phyloP scores from a whole-genome alignment of 495 filamentous ascomycete species.

The Daldinia vernicosa region DNA sequence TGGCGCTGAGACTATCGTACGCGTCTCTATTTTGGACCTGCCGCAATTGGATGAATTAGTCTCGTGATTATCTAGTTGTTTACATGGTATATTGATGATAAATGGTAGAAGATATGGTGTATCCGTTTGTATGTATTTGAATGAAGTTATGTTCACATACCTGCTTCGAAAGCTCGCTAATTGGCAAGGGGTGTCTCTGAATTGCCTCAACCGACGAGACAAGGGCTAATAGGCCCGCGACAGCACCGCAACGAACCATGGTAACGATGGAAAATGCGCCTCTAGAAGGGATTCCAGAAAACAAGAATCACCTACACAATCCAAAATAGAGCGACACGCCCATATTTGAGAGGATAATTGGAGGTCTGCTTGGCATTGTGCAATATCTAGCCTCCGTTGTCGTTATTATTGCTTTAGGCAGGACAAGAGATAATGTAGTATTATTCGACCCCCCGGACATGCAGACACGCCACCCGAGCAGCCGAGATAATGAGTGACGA shows the following conservation, averaged over 20 bases:
- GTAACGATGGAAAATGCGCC: background rate
- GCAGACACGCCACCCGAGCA: conserved; percentile 11
- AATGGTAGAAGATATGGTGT: background rate
- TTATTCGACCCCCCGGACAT: background rate
- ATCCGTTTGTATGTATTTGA: background rate
- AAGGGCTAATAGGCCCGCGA: conserved; percentile 27
- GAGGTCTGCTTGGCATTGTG: conserved; percentile 34
- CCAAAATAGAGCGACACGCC: conserved; percentile 13
- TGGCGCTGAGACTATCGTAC: conserved; percentile 20
- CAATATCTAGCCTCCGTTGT: conserved; percentile 28
- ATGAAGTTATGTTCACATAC: conserved; percentile 6
- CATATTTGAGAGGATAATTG: conserved; percentile 23
- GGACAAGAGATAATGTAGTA: conserved; percentile 32
- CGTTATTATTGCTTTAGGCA: conserved; percentile 38
- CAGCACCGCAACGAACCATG: conserved; percentile 31
- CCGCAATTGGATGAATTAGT: background rate
- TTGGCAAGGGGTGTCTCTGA: conserved; percentile 35
- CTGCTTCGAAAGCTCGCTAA: conserved; percentile 40
- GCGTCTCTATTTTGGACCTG: conserved; percentile 36
- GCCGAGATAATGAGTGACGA: conserved; percentile 25
- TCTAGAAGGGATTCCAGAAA: conserved; percentile 5
- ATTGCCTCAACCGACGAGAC: conserved; percentile 28
- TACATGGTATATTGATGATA: background rate
- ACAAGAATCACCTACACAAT: conserved; percentile 6
- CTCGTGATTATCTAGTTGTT: background rate